Base-by-base conservation (phyloP, 768 basidiomycete genomes). In the Amanita subjunquillea region DNA sequence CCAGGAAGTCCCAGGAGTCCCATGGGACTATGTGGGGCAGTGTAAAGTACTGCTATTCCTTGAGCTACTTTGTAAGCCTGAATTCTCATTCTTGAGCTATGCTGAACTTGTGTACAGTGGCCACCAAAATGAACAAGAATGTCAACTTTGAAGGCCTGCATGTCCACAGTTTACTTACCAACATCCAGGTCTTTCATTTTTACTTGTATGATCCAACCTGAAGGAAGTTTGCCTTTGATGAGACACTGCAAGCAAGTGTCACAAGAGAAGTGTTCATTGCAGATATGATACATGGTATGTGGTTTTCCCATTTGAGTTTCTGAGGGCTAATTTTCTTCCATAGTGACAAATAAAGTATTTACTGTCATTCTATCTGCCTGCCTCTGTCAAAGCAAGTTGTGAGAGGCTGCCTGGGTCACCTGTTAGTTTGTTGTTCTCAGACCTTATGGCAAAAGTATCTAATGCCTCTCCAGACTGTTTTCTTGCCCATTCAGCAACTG, bases 331-430 rank as follows among this genome's bases (percentile, higher is more conserved):
- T 55, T 46, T 43, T 45, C 54, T 44, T 48, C 38, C 34, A 23
- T 52, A 55, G 54, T 55, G 49, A 47, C 50, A 45, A 55, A 55
- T 52, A 55, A 55, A 52, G 45, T 55, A 55, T 55, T 55, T 47
- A 53, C 32, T 34, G 54, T 55, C 44, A 32, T 55, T 52, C 45
- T 55, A 52, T 51, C 3, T 44, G 50, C 54, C 49, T 51, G 54
- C 54, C 40, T 43, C 43, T 52, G 37, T 45, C 42, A 23, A 51
- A 53, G 44, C 27, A 46, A 55, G 43, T 52, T 23, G 49, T 46
- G 41, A 45, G 37, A 55, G 50, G 43, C 36, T 48, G 23, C 54
- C 54, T 12, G 46, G 1, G 37, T 54, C 45, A 48, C 53, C 53
- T 54, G 53, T 54, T 36, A 48, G 46, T 48, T 40, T 37, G 45